Conservation (phyloP, 148 eudicot species). For the Amaranthus cruentus region DNA sequence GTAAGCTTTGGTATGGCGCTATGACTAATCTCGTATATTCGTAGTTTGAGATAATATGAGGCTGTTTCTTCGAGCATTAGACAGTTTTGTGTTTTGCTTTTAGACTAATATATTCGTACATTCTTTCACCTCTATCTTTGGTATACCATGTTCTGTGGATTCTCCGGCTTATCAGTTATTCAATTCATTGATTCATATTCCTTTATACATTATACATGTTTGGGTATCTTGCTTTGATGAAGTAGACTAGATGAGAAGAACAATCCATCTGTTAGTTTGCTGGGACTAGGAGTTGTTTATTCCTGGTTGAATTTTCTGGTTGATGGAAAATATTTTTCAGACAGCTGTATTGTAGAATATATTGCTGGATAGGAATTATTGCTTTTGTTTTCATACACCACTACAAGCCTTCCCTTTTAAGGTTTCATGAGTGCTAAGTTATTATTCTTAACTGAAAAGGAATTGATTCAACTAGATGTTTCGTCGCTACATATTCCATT, state of each 20-base stretch:
- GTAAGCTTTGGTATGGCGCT: slow-evolving; percentile 22
- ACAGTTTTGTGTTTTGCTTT: slow-evolving; percentile 16
- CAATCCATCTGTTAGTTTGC: no score
- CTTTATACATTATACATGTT: not conserved
- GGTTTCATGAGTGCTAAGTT: not conserved
- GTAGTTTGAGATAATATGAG: slow-evolving; percentile 24
- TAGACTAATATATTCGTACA: slow-evolving; percentile 25
- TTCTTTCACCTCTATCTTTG: slow-evolving; percentile 27
- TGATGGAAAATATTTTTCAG: not conserved
- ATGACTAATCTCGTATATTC: slow-evolving; percentile 19
- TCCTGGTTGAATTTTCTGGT: not conserved
- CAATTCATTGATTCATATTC: slow-evolving; percentile 21
- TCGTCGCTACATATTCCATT: no score
- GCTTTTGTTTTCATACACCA: slow-evolving; percentile 13
- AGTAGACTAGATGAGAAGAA: not conserved
- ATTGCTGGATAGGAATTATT: slow-evolving; percentile 16
- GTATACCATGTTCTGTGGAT: slow-evolving; percentile 12
- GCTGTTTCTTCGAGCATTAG: slow-evolving; percentile 8
- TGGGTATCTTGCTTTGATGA: slow-evolving; percentile 1
- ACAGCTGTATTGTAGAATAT: slow-evolving; percentile 25
- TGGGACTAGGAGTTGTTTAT: no score
- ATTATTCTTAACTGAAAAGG: not conserved
- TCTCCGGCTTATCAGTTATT: slow-evolving; percentile 12
- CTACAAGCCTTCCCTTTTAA: not conserved
- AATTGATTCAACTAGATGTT: not conserved